Base-by-base conservation (phyloP, 176 grass and related monocot species). In the Cocos nucifera region DNA sequence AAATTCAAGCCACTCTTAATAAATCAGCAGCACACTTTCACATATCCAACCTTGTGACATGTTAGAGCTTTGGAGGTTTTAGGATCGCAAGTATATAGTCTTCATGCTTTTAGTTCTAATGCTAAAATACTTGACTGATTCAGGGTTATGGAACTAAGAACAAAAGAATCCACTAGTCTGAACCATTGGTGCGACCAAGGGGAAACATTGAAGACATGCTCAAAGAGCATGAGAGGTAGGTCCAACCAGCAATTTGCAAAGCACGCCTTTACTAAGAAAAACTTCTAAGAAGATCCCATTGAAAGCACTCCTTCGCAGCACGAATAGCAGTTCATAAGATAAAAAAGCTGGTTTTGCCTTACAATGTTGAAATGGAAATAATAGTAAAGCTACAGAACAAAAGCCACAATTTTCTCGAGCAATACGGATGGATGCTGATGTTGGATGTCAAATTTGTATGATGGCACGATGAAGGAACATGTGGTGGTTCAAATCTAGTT, bases 221-320 rank as follows among this genome's bases (percentile, higher is more conserved):
- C 35, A 89, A 61, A 79, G 71, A 89, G 68, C 86, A 89, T 29
- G 90, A 86, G 27, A 83, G 69, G 52, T 82, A 89, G 51, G 81
- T 95, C 15, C 86, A 95, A 79, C 79, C 78, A 64, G 83, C 86
- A 0, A 83, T 89, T 22, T 74, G 80, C 78, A 95, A 84, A 76
- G 80, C 83, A 5, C 77, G 74, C 58, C 19, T n/a, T n/a, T n/a
- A 21, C 21, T 4, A 76, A 72, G 53, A 58, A 76, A 3, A 50
- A 75, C 28, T 70, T 75, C 19, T 65, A 16, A 21, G 17, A 55
- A 19, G 9, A 19, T 20, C 19, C 6, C 17, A 20, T 12, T 44
- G 35, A 44, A 44, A 9, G 35, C 35, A 44, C 8, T 44, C 35
- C 12, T 56, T 9, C 19, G 7, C 17, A 56, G 54, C 8, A 23